Evolutionary conservation across 371 early-diverging fungal species (phyloP).

Genomic region (Syncephalastrum racemosum): DNA sequence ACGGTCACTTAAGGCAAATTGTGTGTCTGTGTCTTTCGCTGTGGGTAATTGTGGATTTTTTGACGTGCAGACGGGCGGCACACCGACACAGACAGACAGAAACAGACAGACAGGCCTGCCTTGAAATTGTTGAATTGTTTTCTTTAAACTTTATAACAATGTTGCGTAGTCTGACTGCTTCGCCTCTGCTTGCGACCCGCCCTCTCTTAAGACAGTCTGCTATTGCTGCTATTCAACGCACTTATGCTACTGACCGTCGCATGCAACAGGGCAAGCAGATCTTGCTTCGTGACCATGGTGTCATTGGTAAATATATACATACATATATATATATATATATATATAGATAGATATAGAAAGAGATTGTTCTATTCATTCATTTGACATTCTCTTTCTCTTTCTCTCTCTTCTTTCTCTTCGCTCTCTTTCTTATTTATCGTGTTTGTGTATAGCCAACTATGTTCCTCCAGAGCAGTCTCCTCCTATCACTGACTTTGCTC

Average conservation of each 20-base stretch:
- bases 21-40: too few relatives aligned
- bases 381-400: background rate
- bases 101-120: too few relatives aligned
- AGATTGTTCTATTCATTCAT: background rate
- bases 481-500: conserved; percentile 42
- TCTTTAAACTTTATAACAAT: too few relatives aligned
- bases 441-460: conserved; percentile 38
- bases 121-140: too few relatives aligned
- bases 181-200: too few relatives aligned
- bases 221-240: conserved; percentile 11
- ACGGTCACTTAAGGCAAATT: too few relatives aligned
- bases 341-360: background rate
- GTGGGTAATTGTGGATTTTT: too few relatives aligned
- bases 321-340: too few relatives aligned
- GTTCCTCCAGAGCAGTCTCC: conserved; percentile 50
- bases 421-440: background rate
- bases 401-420: background rate
- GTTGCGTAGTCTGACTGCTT: too few relatives aligned
- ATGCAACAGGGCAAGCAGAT: conserved; percentile 27
- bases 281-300: conserved; percentile 50
- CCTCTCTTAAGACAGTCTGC: background rate
- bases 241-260: conserved; percentile 12
- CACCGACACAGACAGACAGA: too few relatives aligned
- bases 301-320: conserved; percentile 41
- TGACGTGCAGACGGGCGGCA: too few relatives aligned